Conservation (phyloP, 768 basidiomycete genomes). For the Naganishia kalamii region DNA sequence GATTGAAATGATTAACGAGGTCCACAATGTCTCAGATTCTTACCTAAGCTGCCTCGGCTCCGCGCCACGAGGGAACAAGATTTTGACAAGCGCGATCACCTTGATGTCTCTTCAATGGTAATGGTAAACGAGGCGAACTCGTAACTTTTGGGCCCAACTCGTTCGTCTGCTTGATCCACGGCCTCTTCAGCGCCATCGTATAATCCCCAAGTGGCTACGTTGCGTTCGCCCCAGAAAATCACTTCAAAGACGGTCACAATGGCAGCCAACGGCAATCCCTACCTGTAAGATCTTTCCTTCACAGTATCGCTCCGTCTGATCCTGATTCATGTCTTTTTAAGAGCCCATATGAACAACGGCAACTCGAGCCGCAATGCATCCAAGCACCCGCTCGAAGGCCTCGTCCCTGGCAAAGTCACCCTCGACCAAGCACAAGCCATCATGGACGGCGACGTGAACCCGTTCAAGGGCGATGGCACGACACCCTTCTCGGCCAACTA, state of each 20-base stretch:
- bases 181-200: too few species aligned
- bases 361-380: slow-evolving; percentile 1
- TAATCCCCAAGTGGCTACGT: neutral
- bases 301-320: neutral
- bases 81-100: slow-evolving; percentile 15
- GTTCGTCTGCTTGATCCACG: neutral
- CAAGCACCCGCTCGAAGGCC: slow-evolving; percentile 62
- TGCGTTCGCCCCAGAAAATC: slow-evolving; percentile 2
- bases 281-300: slow-evolving; percentile 30
- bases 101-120: neutral
- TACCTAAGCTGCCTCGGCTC: neutral
- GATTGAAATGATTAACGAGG: neutral
- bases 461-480: slow-evolving; percentile 59
- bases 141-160: neutral
- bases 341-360: slow-evolving; percentile 9
- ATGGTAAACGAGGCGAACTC: neutral
- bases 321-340: neutral
- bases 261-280: slow-evolving; percentile 35
- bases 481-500: slow-evolving; percentile 69
- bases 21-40: neutral
- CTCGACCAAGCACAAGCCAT: slow-evolving; percentile 62
- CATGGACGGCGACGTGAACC: slow-evolving; percentile 72
- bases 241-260: slow-evolving; percentile 12
- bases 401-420: slow-evolving; percentile 63
- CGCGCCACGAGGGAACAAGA: neutral